These are phyloP conservation scores for Populus hybrid DNA, from an alignment of 441 rosid genomes.

Conservation along the genomic window DNA sequence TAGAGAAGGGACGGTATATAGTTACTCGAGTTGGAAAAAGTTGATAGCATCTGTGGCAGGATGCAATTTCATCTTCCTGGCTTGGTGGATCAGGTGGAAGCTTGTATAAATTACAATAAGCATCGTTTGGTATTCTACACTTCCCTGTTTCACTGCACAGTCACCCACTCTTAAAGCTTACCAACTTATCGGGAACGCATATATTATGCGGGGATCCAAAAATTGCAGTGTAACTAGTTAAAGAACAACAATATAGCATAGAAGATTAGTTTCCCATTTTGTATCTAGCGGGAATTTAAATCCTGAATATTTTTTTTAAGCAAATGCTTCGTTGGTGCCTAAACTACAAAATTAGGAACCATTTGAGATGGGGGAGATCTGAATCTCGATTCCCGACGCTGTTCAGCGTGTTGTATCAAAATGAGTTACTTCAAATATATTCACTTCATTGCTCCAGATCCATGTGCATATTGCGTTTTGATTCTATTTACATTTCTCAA, in stretches of 20 bases:
- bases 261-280: conserved; percentile 24
- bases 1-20: conserved; percentile 88
- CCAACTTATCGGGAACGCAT: background rate
- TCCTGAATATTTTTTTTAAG: background rate
- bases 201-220: conserved; percentile 2
- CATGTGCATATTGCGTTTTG: background rate
- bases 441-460: background rate
- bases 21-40: conserved; percentile 59
- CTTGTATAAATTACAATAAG: background rate
- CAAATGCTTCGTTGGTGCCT: conserved; percentile 3
- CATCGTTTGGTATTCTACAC: background rate
- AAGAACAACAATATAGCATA: conserved; percentile 16
- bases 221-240: conserved; percentile 15
- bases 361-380: background rate
- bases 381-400: background rate
- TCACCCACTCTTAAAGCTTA: conserved; percentile 9
- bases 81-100: conserved; percentile 10
- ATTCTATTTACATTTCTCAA: background rate
- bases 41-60: conserved; percentile 19
- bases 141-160: background rate
- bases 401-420: background rate
- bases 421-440: background rate
- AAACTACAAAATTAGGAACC: background rate
- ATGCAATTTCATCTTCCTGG: conserved; percentile 5
- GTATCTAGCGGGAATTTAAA: conserved; percentile 15